Evolutionary conservation across 2,329 filamentous ascomycete species (phyloP), one percentile per base, ranked within the genome.

Genomic region (Claviceps africana): DNA sequence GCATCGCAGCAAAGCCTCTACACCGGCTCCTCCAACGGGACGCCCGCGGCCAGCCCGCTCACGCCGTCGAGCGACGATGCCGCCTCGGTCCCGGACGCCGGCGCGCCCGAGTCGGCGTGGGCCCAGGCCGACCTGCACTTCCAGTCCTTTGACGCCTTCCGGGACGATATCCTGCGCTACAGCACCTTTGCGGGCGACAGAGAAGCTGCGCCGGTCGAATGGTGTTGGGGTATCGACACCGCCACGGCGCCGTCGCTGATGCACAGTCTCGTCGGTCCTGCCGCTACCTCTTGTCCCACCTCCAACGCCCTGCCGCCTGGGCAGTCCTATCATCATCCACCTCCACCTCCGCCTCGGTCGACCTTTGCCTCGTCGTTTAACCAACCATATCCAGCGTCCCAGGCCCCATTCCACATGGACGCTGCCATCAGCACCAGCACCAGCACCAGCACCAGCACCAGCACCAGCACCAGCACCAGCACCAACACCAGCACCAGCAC

Each of bases 141-240:
- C 42, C 49, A 51, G 42, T 19, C 42, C n/a, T 30, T 28, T 10
- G 42, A 35, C 6, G 30, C 28, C 19, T 51, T 51, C 49, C n/a
- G 42, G 13, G 40, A 46, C 6, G 49, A 51, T 21, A 51, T 45
- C 42, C 9, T 19, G 40, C 39, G 42, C 6, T 28, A 35, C 42
- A 51, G 49, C 21, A 11, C n/a, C 13, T 22, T n/a, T 8, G 39
- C 28, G 25, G 15, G 28, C 9, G 49, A 33, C 28, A 28, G 17
- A 15, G 30, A 39, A 0, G 21, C n/a, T n/a, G 17, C 15, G 17
- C 31, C 30, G 11, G 10, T 42, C 21, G 49, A 21, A 44, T 46
- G 49, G 49, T 51, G 42, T 42, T 46, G 42, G 49, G 42, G 49
- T 19, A 28, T 51, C 42, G 42, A 51, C 21, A 51, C 40, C 25